phyloP scores from a whole-genome alignment of 2,329 filamentous ascomycete species.

The Trichoderma sp. region DNA sequence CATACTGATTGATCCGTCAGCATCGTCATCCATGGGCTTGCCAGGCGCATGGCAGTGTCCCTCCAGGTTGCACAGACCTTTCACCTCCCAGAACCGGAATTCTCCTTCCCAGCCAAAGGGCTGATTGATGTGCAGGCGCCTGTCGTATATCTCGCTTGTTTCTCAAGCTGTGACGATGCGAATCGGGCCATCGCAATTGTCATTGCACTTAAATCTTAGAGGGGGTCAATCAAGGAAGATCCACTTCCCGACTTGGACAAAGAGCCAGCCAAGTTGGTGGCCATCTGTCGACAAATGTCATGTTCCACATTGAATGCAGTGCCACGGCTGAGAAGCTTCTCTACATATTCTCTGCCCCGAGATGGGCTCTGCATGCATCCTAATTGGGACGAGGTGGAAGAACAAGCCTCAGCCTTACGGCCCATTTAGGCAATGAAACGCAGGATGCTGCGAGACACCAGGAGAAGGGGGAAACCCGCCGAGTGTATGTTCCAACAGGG shows the following conservation, averaged over 20 bases:
- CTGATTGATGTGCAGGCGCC: neutral
- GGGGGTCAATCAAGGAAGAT: neutral
- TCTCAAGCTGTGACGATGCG: neutral
- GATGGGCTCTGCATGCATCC: neutral
- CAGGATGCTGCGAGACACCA: conserved; percentile 1
- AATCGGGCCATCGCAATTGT: neutral
- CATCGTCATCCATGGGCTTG: neutral
- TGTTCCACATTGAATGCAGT: conserved; percentile 3
- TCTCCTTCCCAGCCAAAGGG: neutral
- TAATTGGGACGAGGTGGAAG: neutral
- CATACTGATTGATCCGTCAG: neutral
- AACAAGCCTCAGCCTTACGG: conserved; percentile 1
- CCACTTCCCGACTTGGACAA: neutral
- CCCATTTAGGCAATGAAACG: conserved; percentile 7
- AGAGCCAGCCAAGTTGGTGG: neutral
- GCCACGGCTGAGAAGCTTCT: neutral
- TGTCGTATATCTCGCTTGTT: neutral
- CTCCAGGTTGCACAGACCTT: neutral
- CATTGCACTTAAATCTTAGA: neutral
- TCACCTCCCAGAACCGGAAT: neutral
- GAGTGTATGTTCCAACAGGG: neutral
- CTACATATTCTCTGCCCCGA: neutral
- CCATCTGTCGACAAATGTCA: neutral
- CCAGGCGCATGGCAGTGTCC: neutral
- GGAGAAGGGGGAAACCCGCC: neutral